Evolutionary conservation across 768 basidiomycete genomes (phyloP).

Genomic region (Psilocybe cyanescens): DNA sequence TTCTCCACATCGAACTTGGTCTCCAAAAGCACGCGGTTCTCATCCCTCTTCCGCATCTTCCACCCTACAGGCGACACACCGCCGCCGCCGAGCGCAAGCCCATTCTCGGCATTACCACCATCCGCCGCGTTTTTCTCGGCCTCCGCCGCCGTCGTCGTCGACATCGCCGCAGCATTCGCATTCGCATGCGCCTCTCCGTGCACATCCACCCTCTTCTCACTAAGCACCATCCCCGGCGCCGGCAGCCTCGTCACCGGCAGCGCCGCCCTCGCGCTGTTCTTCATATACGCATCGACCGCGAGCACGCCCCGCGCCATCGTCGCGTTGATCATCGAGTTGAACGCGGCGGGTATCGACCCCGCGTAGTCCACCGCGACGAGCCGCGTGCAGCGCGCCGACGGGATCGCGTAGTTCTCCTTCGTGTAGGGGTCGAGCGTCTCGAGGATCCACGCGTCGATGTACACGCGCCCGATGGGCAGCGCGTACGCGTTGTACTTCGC

Average conservation of each 20-base stretch:
- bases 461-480: slow-evolving; percentile 79
- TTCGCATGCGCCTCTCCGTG: slow-evolving; percentile 16
- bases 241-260: slow-evolving; percentile 76
- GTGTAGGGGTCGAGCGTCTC: slow-evolving; percentile 97
- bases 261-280: slow-evolving; percentile 49
- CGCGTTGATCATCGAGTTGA: slow-evolving; percentile 86
- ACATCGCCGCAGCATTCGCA: slow-evolving; percentile 3
- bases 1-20: slow-evolving; percentile 55
- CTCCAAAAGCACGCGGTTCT: slow-evolving; percentile 56
- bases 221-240: slow-evolving; percentile 59
- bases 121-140: not conserved
- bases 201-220: slow-evolving; percentile 52
- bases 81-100: not conserved
- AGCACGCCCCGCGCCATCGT: slow-evolving; percentile 74
- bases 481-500: slow-evolving; percentile 76
- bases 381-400: slow-evolving; percentile 87
- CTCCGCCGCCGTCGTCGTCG: slow-evolving; percentile 23
- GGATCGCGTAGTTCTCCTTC: slow-evolving; percentile 91
- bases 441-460: slow-evolving; percentile 93
- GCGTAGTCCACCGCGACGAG: slow-evolving; percentile 86
- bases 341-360: slow-evolving; percentile 81
- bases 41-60: slow-evolving; percentile 65
- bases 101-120: not conserved
- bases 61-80: slow-evolving; percentile 41
- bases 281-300: slow-evolving; percentile 75